Evolutionary conservation across 2,329 filamentous ascomycete species (phyloP), one percentile per base, ranked within the genome.

Genomic region (Bipolaris bicolor): DNA sequence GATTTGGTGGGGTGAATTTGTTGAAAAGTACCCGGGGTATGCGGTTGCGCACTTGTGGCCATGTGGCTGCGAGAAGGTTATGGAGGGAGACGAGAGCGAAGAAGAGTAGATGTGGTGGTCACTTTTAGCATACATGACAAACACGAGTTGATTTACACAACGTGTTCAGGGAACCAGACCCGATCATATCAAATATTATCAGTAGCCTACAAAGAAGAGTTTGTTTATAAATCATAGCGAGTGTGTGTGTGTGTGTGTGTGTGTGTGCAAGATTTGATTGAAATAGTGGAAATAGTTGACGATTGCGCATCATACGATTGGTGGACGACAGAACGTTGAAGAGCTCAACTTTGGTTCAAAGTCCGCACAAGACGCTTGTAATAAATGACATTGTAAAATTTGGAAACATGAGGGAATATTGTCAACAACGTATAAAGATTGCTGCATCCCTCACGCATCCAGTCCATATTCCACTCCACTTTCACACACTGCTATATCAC

Each of bases 11-110:
- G 13, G 2, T 3, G 24, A 34, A 7, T 69, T 68, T 26, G 34
- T 34, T 16, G 11, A 59, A 2, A 69, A 62, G 49, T 73, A 70
- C 33, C 61, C 58, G 7, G 68, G 70, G 0, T 49, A 57, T 31
- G 9, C 13, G 1, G 33, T 62, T 3, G 48, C 24, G 5, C 47
- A 63, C 31, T 47, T 66, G 13, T 73, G 69, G 69, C 60, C 63
- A 7, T 73, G 70, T 53, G 68, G 70, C 2, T 73, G 70, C 50
- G 55, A 56, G 43, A 58, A 58, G 41, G n/a, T 54, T 1, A 26
- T 37, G 3, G 60, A 51, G 2, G 55, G 49, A 9, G 50, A 53
- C 26, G 62, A 63, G 44, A 55, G 49, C 22, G 55, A 65, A 13
- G 65, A 69, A 45, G 62, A 67, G 44, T 67, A 43, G 10, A 15